phyloP scores from a whole-genome alignment of 805 yeast species.

The Komagataella ulmi region DNA sequence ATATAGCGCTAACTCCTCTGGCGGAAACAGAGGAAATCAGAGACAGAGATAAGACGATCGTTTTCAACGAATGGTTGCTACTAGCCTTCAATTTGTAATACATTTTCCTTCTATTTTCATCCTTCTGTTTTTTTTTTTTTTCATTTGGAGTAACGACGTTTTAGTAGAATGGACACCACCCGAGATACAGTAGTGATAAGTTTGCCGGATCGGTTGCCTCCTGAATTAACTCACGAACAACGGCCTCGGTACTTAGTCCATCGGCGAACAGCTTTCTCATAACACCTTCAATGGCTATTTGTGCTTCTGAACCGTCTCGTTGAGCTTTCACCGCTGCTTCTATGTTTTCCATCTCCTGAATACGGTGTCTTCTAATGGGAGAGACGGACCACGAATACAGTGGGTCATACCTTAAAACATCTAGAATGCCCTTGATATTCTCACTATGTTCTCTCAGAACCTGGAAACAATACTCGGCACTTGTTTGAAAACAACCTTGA shows the following conservation, averaged over 20 bases:
- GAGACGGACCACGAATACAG: conserved; percentile 85
- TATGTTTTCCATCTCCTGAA: conserved; percentile 10
- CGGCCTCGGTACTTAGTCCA: conserved; percentile 71
- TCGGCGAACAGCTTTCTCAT: conserved; percentile 51
- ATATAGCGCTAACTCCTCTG: conserved; percentile 14
- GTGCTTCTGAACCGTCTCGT: conserved; percentile 58
- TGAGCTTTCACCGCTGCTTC: conserved; percentile 7
- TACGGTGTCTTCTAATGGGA: conserved; percentile 45
- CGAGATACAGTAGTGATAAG: conserved; percentile 63
- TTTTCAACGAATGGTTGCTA: background rate
- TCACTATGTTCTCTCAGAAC: conserved; percentile 55
- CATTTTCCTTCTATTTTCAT: background rate
- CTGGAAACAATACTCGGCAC: conserved; percentile 61
- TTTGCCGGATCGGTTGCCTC: conserved; percentile 62
- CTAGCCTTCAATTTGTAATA: background rate
- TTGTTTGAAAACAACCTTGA: conserved; percentile 59
- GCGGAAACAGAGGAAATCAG: conserved; percentile 5
- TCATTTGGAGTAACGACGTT: background rate
- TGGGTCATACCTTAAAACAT: conserved; percentile 86
- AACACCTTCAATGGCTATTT: conserved; percentile 63
- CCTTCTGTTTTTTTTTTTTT: background rate
- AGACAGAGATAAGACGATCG: background rate
- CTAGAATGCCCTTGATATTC: conserved; percentile 67
- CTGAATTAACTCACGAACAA: conserved; percentile 65
- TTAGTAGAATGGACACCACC: conserved; percentile 65